Evolutionary conservation across 1,139 yeast species (phyloP), one percentile per base, ranked within the genome.

Genomic region (Kurtzmaniella quercitrusa): DNA sequence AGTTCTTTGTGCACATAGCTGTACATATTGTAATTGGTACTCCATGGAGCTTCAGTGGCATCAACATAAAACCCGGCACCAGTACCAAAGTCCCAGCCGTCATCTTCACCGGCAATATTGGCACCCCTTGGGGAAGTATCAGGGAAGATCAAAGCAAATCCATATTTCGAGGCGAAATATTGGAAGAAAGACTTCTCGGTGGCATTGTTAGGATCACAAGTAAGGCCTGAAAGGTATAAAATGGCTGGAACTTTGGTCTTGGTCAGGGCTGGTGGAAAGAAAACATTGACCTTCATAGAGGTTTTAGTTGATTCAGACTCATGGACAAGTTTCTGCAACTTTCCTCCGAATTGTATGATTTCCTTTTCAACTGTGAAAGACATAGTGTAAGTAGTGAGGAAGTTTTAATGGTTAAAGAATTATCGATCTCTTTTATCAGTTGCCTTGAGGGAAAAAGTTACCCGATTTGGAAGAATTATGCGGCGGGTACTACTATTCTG

Each of bases 71-170:
- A 93, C 0, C 98, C 96, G 23, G 98, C 98, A 28, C 95, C 96
- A 1, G 91, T 74, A 17, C 98, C 98, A 57, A 93, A 88, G 60
- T 89, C 97, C 80, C 84, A 93, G 17, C 78, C 60, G 34, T 84
- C 94, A 56, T 86, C 87, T 59, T 88, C 95, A 30, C 96, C 95
- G 36, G 76, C 82, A 47, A 84, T 71, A 45, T 73, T 71, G n/a
- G 87, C 86, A n/a, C 95, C 96, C 52, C 98, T 80, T 43, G 98
- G 98, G 2, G 98, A 91, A 3, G 98, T 93, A 62, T 93, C 98
- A 15, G 98, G 98, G 62, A 86, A 91, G 1, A 93, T 88, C 19
- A 93, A 65, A 0, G 95, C 96, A 61, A 93, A 83, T 2, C 95
- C 95, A 56, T 80, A 79, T 56, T 84, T 77, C 50, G 82, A 77